A percentile compares a stretch with the other conserved stretches of the same genome.
These are phyloP conservation scores for Botrytis galanthina DNA, from an alignment of 2,329 filamentous ascomycete species.

Conservation along the genomic window DNA sequence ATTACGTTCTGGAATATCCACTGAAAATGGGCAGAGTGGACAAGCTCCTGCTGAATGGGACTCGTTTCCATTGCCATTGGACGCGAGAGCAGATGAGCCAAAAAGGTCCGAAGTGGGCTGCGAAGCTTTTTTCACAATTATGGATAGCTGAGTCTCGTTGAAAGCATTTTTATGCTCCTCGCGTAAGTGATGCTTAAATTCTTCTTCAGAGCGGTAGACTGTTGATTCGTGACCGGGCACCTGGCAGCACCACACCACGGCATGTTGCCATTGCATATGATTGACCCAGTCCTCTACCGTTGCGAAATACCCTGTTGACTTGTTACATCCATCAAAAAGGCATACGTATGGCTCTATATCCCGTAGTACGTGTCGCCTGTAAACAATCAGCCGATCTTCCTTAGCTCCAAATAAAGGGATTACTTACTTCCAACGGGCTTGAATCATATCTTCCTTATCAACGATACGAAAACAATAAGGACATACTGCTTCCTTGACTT, in stretches of 20 bases:
- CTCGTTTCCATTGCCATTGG: background rate
- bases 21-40: slow-evolving; percentile 2
- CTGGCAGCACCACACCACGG: slow-evolving; percentile 10
- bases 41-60: background rate
- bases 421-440: slow-evolving; percentile 6
- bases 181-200: background rate
- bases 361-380: slow-evolving; percentile 2
- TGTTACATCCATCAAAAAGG: slow-evolving; percentile 9
- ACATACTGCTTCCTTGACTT: background rate
- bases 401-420: background rate
- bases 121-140: background rate
- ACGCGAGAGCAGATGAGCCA: background rate
- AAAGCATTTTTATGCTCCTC: slow-evolving; percentile 1
- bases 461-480: slow-evolving; percentile 7
- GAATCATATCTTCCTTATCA: slow-evolving; percentile 1
- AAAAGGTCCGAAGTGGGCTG: background rate
- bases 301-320: background rate
- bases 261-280: slow-evolving; percentile 17
- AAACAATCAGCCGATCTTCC: background rate
- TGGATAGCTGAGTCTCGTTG: slow-evolving; percentile 5
- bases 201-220: slow-evolving; percentile 4
- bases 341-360: slow-evolving; percentile 16
- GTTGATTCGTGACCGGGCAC: slow-evolving; percentile 1
- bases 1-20: background rate
- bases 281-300: slow-evolving; percentile 6